These are phyloP conservation scores for Fusarium newnesense DNA, from an alignment of 2,329 filamentous ascomycete species.

Conservation along the genomic window DNA sequence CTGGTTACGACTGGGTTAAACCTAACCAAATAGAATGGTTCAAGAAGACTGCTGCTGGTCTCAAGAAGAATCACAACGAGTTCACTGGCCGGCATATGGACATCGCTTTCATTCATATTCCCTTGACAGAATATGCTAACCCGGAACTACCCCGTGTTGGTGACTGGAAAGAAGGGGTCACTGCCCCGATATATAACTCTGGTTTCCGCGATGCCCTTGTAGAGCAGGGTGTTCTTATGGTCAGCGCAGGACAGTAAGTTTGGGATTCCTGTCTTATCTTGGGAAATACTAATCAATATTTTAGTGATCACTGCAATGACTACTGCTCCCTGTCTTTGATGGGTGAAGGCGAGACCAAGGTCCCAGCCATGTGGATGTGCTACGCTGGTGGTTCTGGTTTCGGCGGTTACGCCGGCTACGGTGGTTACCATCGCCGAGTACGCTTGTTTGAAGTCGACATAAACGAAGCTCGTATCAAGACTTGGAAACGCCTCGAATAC, in stretches of 20 bases:
- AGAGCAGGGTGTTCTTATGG: slow-evolving; percentile 84
- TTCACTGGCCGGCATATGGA: slow-evolving; percentile 96
- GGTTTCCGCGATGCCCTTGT: slow-evolving; percentile 92
- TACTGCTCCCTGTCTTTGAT: slow-evolving; percentile 80
- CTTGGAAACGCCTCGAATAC: slow-evolving; percentile 89
- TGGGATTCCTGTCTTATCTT: not conserved
- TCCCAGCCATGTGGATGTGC: slow-evolving; percentile 93
- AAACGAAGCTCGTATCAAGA: slow-evolving; percentile 87
- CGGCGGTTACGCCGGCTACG: slow-evolving; percentile 94
- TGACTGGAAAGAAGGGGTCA: slow-evolving; percentile 83
- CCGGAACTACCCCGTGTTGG: slow-evolving; percentile 69
- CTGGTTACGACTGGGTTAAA: slow-evolving; percentile 99
- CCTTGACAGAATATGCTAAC: slow-evolving; percentile 86
- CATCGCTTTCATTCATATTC: slow-evolving; percentile 97
- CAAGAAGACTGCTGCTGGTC: slow-evolving; percentile 75
- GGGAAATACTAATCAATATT: slow-evolving; percentile 37
- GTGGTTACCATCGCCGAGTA: slow-evolving; percentile 83
- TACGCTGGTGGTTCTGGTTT: slow-evolving; percentile 93
- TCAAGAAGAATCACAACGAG: slow-evolving; percentile 81
- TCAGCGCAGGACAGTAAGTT: slow-evolving; percentile 89
- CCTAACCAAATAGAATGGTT: slow-evolving; percentile 96
- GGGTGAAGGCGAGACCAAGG: slow-evolving; percentile 56
- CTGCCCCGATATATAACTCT: slow-evolving; percentile 88
- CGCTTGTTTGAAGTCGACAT: slow-evolving; percentile 94
- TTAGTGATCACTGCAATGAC: slow-evolving; percentile 90